Evolutionary conservation across 2,329 filamentous ascomycete species (phyloP), one percentile per base, ranked within the genome.

Genomic region (Remersonia thermophila): DNA sequence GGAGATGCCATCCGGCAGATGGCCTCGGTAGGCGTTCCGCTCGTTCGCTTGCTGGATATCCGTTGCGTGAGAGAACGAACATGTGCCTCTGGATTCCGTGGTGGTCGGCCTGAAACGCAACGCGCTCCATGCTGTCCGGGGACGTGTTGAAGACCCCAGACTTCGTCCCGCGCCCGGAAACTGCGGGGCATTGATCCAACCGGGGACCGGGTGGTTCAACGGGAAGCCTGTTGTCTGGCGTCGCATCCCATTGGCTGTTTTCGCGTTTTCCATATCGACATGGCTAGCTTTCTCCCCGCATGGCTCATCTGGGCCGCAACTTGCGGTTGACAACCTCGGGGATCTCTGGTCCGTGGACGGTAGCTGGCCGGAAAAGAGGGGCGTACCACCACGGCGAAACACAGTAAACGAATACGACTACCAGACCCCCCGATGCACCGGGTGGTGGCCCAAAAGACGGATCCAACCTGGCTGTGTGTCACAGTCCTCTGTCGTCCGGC

Each of bases 161-260:
- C 13, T 9, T 11, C 30, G 27, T 35, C 33, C 30, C 27, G 27
- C 33, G n/a, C 9, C 12, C 27, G 35, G 39, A 35, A n/a, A 37
- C 36, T 32, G 31, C 34, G 43, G 40, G 36, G 33, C 40, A 17
- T 10, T 13, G 36, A 23, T 35, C 28, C 37, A 17, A 34, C 41
- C 39, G 16, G 29, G 45, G 43, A 27, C 35, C 38, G 32, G 36
- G 33, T 28, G 25, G 32, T 35, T 35, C 38, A 43, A 38, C 34
- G 35, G 37, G 27, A 23, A 25, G 32, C 32, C 39, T 41, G 39
- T 36, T 31, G n/a, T n/a, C 45, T 42, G 45, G 45, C 36, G 41
- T 30, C 28, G 42, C 40, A 43, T 43, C 45, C 43, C 42, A 47
- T 32, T 45, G 47, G 47, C 33, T 45, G 36, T 30, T 35, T 38